phyloP scores from a whole-genome alignment of 2,329 filamentous ascomycete species.

The Apiospora koreana region DNA sequence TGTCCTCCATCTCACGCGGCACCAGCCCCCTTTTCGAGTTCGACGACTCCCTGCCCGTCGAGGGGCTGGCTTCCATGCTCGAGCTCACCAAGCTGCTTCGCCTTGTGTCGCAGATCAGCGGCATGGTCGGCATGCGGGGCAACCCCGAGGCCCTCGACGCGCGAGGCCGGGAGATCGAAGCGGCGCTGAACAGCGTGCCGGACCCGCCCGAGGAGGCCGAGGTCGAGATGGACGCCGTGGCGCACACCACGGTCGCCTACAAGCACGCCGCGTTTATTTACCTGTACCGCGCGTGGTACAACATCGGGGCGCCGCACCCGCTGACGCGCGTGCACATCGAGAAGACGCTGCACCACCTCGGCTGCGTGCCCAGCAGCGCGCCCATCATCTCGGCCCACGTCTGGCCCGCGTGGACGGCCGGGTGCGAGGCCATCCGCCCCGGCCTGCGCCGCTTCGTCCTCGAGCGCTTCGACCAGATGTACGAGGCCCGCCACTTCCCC shows the following conservation, averaged over 20 bases:
- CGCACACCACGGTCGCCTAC: conserved; percentile 31
- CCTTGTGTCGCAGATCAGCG: conserved; percentile 27
- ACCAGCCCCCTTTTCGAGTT: conserved; percentile 28
- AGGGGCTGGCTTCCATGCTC: conserved; percentile 22
- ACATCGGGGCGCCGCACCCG: conserved; percentile 17
- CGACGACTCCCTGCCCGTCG: conserved; percentile 22
- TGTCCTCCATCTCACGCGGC: conserved; percentile 30
- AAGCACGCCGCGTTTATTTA: conserved; percentile 34
- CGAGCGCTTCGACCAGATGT: conserved; percentile 29
- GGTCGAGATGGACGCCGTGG: conserved; percentile 17
- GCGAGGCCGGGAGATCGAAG: conserved; percentile 19
- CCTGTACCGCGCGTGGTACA: conserved; percentile 30
- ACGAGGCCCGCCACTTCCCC: conserved; percentile 28
- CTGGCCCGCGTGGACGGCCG: conserved; percentile 35
- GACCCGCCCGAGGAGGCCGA: conserved; percentile 16
- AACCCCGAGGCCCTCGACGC: conserved; percentile 16
- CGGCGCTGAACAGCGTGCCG: conserved; percentile 6
- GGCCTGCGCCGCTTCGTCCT: conserved; percentile 25
- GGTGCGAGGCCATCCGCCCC: conserved; percentile 30
- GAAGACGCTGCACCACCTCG: conserved; percentile 28
- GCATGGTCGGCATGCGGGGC: conserved; percentile 21
- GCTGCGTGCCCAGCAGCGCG: conserved; percentile 26
- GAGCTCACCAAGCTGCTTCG: conserved; percentile 23
- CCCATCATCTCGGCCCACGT: conserved; percentile 31
- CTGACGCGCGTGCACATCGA: conserved; percentile 19